These are phyloP conservation scores for Agarophyton chilense DNA, from an alignment of 23 red algal genomes.

Conservation along the genomic window DNA sequence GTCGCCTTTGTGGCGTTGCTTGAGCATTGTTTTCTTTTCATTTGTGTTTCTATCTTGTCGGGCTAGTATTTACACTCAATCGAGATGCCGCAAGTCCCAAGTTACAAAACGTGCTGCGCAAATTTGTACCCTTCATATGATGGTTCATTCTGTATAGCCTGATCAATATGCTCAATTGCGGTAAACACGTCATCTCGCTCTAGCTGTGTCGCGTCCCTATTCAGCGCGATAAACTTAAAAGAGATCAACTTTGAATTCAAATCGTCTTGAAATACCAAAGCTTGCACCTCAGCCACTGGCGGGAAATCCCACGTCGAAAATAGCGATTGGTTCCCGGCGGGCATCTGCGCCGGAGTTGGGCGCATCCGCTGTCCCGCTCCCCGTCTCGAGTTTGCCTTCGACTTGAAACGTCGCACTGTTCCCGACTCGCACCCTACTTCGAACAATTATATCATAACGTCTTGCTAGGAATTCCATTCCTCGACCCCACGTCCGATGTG, in stretches of 20 bases:
- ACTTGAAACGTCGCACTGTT: background rate
- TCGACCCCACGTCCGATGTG: background rate
- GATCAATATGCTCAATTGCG: no score
- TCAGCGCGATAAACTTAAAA: background rate
- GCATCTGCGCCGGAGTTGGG: background rate
- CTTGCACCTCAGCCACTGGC: background rate
- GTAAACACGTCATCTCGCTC: background rate
- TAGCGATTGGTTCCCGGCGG: background rate
- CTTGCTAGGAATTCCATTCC: background rate
- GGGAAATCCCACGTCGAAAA: background rate
- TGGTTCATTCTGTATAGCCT: no score
- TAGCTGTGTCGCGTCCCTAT: background rate
- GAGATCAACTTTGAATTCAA: constrained; percentile 19
- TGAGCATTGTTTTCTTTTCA: background rate
- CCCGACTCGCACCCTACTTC: background rate
- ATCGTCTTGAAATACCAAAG: background rate
- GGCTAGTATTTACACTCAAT: background rate
- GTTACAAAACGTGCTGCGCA: no score
- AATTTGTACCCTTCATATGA: no score
- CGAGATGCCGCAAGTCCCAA: no score
- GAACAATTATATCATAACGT: background rate
- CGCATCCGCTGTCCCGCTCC: background rate
- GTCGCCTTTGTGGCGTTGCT: constrained; percentile 38
- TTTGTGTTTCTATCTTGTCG: background rate
- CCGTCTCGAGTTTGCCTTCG: background rate